Percentiles rank a stretch among this genome's conserved stretches.
Conservation (phyloP, 2,329 filamentous ascomycete species). For the Geoglossum cookeanum region DNA sequence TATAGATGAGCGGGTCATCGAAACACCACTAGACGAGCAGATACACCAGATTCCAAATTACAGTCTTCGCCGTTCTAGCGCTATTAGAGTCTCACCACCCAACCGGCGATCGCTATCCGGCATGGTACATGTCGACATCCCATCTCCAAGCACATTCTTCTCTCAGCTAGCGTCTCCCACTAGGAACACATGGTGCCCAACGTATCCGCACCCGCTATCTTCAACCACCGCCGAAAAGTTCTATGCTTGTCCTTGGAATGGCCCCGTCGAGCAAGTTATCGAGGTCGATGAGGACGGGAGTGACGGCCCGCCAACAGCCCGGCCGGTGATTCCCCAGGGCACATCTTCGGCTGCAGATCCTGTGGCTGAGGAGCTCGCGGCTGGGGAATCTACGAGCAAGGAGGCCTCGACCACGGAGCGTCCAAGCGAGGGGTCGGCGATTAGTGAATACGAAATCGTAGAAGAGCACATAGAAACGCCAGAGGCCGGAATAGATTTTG, state of each 20-base stretch:
- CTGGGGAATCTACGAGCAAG: background rate
- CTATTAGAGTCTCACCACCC: constrained; percentile 20
- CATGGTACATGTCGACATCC: constrained; percentile 68
- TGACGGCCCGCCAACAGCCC: constrained; percentile 48
- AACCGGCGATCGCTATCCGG: constrained; percentile 45
- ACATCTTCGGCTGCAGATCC: constrained; percentile 15
- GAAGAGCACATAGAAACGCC: background rate
- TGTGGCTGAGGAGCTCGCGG: constrained; percentile 16
- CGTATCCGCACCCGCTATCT: constrained; percentile 45
- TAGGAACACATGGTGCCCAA: constrained; percentile 63
- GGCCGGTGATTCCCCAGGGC: constrained; percentile 26
- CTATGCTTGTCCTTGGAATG: constrained; percentile 65
- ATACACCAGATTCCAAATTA: constrained; percentile 36
- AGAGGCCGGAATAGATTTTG: constrained; percentile 17
- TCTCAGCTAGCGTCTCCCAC: constrained; percentile 58
- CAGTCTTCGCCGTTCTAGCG: constrained; percentile 24
- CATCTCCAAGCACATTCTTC: constrained; percentile 84
- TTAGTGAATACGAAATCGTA: background rate
- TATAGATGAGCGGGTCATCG: constrained; percentile 14
- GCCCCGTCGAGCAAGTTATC: constrained; percentile 47
- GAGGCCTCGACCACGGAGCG: constrained; percentile 21
- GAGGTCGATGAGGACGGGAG: constrained; percentile 34
- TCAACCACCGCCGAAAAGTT: constrained; percentile 87
- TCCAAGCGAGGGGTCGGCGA: background rate
- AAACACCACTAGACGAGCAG: constrained; percentile 36